Evolutionary conservation across 2,329 filamentous ascomycete species (phyloP).

Genomic region (Exophiala spinifera): DNA sequence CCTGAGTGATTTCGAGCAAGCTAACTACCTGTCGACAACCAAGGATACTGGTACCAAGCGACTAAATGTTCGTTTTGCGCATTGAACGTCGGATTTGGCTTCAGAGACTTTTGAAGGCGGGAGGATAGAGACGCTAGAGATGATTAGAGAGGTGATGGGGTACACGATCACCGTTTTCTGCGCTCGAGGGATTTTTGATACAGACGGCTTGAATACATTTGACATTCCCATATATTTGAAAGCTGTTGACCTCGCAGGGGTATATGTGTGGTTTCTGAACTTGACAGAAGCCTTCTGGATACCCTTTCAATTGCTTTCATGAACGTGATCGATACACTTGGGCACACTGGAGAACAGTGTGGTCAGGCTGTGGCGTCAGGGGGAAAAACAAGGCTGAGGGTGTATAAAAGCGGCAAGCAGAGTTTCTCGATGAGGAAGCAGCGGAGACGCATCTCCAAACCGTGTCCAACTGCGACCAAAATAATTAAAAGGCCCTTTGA

Average conservation of each 20-base stretch:
- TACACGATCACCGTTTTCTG: no score
- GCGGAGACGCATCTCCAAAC: background rate
- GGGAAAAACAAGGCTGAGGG: background rate
- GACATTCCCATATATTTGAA: no score
- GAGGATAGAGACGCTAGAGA: no score
- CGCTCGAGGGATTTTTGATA: no score
- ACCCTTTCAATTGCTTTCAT: no score
- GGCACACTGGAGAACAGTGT: no score
- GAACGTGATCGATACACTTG: no score
- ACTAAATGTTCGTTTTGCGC: slow-evolving; percentile 52
- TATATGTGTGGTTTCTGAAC: no score
- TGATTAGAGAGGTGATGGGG: no score
- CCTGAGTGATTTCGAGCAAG: slow-evolving; percentile 47
- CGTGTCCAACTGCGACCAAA: background rate
- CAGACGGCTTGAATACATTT: no score
- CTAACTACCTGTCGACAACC: slow-evolving; percentile 44
- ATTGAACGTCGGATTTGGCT: slow-evolving; percentile 29
- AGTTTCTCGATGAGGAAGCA: background rate
- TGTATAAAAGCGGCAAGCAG: background rate
- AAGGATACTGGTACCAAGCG: slow-evolving; percentile 48
- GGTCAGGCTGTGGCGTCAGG: background rate
- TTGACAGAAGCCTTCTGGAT: no score
- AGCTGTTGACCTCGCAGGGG: no score
- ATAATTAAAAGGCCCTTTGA: background rate
- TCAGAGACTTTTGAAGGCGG: background rate